Evolutionary conservation across 2,329 filamentous ascomycete species (phyloP), one percentile per base, ranked within the genome.

Genomic region (Dothistroma pini): DNA sequence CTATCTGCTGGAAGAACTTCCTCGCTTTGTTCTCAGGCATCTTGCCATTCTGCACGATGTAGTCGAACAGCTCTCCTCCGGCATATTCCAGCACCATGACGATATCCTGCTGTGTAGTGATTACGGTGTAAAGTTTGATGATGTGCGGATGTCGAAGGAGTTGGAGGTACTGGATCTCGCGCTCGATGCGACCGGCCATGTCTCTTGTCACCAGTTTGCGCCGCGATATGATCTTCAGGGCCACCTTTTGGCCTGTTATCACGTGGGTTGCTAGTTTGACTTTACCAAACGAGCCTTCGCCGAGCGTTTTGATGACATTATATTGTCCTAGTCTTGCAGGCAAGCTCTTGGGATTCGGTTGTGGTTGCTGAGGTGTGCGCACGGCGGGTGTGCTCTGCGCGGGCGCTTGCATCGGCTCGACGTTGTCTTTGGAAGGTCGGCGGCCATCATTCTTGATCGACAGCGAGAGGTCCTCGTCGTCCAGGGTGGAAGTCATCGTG

Each of bases 81-180:
- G 95, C 95, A 77, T 96, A 99, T 77, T 99, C 95, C 68, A 99
- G 86, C 54, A 99, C 95, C 95, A 99, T 99, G 77, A 97, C 95
- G 74, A 99, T 99, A 75, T 99, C 95, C 64, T 85, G 87, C 25
- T 88, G 86, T 7, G 93, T 97, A 65, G 96, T 97, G 75, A 99
- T 97, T 66, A 99, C 95, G 32, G 95, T 97, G 72, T 82, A 97
- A 86, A 99, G 84, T 79, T 99, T 99, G 81, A 99, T 99, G 75
- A 99, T 99, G 78, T 99, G 95, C 47, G 95, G 95, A 76, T 99
- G 95, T 63, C 95, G 88, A 63, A 99, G 83, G 63, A 99, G 81
- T 79, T 99, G 95, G 65, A 99, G 84, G 75, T 99, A 99, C 76
- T 97, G 93, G 70, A 99, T 99, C 81, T 99, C 95, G 69, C 95